Conservation (phyloP, 2,329 filamentous ascomycete species). For the Aspergillus luchuensis region DNA sequence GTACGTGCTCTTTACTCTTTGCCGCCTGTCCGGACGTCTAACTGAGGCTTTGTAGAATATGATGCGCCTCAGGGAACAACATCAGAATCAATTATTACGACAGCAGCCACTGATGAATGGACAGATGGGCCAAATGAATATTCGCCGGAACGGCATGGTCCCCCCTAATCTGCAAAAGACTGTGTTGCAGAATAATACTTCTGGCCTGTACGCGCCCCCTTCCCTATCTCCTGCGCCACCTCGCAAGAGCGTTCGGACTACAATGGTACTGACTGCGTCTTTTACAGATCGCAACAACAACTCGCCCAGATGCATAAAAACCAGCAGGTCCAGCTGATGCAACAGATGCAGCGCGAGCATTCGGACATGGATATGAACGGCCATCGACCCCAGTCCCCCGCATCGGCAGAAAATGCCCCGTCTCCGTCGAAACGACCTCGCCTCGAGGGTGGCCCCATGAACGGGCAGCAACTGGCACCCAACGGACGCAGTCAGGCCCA, state of each 20-base stretch:
- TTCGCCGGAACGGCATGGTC: constrained; percentile 54
- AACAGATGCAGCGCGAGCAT: constrained; percentile 84
- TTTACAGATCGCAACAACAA: constrained; percentile 60
- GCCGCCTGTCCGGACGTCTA: constrained; percentile 20
- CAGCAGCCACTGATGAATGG: constrained; percentile 64
- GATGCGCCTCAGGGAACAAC: constrained; percentile 71
- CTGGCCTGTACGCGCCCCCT: constrained; percentile 40
- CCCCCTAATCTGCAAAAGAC: constrained; percentile 63
- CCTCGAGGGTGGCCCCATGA: constrained; percentile 73
- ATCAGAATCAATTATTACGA: constrained; percentile 76
- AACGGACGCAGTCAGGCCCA: constrained; percentile 70
- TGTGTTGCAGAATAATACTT: constrained; percentile 72
- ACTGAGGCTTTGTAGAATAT: constrained; percentile 53
- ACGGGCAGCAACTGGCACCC: constrained; percentile 74
- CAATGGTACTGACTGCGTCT: constrained; percentile 24
- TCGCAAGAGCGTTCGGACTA: neutral
- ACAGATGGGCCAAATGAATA: constrained; percentile 60
- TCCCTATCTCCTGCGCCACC: constrained; percentile 9
- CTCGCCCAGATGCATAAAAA: constrained; percentile 70
- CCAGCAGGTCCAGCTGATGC: constrained; percentile 61
- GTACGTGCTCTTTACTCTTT: constrained; percentile 48
- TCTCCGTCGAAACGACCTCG: constrained; percentile 90
- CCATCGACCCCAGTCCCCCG: constrained; percentile 77
- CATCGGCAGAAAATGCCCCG: constrained; percentile 80
- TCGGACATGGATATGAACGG: constrained; percentile 85